Evolutionary conservation across 148 eudicot species (phyloP).

Genomic region (Camellia granthamiana): DNA sequence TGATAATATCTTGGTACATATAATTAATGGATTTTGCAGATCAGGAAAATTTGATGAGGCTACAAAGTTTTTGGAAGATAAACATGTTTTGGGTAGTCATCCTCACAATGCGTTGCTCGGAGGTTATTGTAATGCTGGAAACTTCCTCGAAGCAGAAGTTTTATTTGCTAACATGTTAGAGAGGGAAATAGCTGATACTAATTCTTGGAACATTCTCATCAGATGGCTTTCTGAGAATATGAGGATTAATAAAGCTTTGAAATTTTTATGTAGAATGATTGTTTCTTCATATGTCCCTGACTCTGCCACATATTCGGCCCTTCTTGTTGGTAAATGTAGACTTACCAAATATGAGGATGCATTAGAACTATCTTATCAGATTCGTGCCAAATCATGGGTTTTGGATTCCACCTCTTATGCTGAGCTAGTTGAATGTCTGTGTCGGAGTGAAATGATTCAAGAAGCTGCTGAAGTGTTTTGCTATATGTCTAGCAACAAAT

Average conservation of each 20-base stretch:
- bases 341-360: constrained; percentile 34
- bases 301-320: constrained; percentile 58
- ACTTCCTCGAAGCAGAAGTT: constrained; percentile 28
- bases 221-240: constrained; percentile 40
- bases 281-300: constrained; percentile 44
- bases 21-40: constrained; percentile 41
- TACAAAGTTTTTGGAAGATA: constrained; percentile 39
- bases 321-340: constrained; percentile 57
- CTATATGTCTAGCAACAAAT: constrained; percentile 35
- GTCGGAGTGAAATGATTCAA: constrained; percentile 26
- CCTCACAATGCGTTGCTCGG: constrained; percentile 55
- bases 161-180: constrained; percentile 44
- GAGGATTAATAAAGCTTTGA: constrained; percentile 30
- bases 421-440: constrained; percentile 35
- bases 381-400: constrained; percentile 36
- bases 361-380: constrained; percentile 39
- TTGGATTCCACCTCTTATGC: constrained; percentile 38
- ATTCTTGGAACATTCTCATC: constrained; percentile 62
- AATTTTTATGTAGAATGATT: constrained; percentile 59
- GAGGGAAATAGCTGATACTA: constrained; percentile 32
- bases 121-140: constrained; percentile 38
- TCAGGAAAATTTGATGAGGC: constrained; percentile 40
- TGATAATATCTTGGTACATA: constrained; percentile 33
- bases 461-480: constrained; percentile 37
- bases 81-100: constrained; percentile 29